These are phyloP conservation scores for Bassia scoparia DNA, from an alignment of 148 eudicot genomes.

Conservation along the genomic window DNA sequence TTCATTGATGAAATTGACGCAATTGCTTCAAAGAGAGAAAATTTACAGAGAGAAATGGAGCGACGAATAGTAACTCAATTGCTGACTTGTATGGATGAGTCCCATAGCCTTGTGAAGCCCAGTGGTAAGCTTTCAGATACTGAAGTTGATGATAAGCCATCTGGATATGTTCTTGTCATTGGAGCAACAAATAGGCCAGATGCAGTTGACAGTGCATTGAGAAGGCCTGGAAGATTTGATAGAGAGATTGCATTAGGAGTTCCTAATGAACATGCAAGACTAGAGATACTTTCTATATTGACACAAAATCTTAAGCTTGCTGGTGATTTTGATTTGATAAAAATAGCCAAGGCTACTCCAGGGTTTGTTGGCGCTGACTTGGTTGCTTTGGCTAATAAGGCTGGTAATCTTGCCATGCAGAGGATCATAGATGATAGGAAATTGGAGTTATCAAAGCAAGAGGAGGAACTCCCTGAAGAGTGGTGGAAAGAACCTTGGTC, in stretches of 20 bases:
- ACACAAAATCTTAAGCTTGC: slow-evolving; percentile 55
- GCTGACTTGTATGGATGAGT: slow-evolving; percentile 92
- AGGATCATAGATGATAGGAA: slow-evolving; percentile 60
- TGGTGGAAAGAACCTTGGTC: slow-evolving; percentile 74
- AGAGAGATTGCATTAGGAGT: slow-evolving; percentile 74
- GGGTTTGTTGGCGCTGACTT: slow-evolving; percentile 97
- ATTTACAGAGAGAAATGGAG: slow-evolving; percentile 84
- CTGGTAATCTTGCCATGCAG: slow-evolving; percentile 83
- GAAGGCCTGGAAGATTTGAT: slow-evolving; percentile 88
- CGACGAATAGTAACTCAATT: slow-evolving; percentile 84
- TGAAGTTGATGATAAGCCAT: slow-evolving; percentile 18
- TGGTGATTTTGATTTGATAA: slow-evolving; percentile 64
- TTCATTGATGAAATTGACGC: slow-evolving; percentile 97
- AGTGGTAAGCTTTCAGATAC: slow-evolving; percentile 27
- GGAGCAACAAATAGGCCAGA: slow-evolving; percentile 95
- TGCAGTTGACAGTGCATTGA: slow-evolving; percentile 80
- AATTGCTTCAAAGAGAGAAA: slow-evolving; percentile 93
- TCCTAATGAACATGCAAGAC: slow-evolving; percentile 86
- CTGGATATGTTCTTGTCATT: slow-evolving; percentile 70
- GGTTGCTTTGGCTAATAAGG: slow-evolving; percentile 63
- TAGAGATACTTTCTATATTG: slow-evolving; percentile 62
- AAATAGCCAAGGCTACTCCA: slow-evolving; percentile 78
- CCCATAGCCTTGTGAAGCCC: slow-evolving; percentile 35
- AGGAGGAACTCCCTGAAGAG: slow-evolving; percentile 36
- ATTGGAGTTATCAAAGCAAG: slow-evolving; percentile 35